Base-by-base conservation (phyloP, 345 rosid species). In the Clausena lansium region DNA sequence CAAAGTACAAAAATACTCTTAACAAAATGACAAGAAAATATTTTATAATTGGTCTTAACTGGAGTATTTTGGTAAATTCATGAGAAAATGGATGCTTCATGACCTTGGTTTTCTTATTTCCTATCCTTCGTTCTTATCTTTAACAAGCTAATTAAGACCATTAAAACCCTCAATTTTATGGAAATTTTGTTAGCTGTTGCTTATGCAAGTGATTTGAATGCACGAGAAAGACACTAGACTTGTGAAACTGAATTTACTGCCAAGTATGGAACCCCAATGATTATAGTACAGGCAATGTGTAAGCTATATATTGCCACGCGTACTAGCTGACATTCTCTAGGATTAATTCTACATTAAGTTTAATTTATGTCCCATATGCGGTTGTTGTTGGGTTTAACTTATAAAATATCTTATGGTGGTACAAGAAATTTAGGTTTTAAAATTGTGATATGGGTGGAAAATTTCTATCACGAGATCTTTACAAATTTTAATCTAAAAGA, bases 201-300 rank as follows among this genome's bases (percentile, higher is more conserved):
- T 47, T 22, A 54, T 19, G 11, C 35, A 61, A 32, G 17, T 13
- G 39, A 52, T 36, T 65, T 63, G 70, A 74, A 83, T 36, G 55
- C 78, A 71, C 64, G 69, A 65, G 80, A 72, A 61, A 75, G 39
- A 61, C 25, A 76, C 78, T 35, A 62, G 25, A 24, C 17, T 22
- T 10, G 13, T 61, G 58, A 35, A 76, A 78, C 70, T 54, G 70
- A 76, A 78, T 61, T 17, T 39, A 54, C 57, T 45, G 57, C 45
- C 58, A 76, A 32, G 20, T 61, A 33, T 41, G 78, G 78, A 84
- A 80, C 32, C 36, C 28, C 78, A 66, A 84, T 83, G 64, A 77
- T 81, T 70, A 55, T 45, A 11, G 20, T 75, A 41, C 77, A 70
- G 57, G 30, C 24, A 71, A 71, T 41, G 1, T 0, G 47, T 78